Conservation (phyloP, 2,329 filamentous ascomycete species). For the Verticillium alfalfae region DNA sequence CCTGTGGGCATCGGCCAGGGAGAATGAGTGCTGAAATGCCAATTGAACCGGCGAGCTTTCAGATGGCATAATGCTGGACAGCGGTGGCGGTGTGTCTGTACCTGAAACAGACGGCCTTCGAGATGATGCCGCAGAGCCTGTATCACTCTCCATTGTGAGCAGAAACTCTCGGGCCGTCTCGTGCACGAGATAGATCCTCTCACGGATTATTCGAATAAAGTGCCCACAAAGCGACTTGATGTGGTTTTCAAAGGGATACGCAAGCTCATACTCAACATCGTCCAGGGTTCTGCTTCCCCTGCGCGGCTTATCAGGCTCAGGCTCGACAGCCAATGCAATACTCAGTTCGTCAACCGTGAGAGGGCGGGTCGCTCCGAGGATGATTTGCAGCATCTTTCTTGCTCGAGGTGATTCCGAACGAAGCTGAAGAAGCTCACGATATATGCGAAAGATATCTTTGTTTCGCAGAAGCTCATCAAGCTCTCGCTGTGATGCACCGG, state of each 20-base stretch:
- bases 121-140: neutral
- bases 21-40: neutral
- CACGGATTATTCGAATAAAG: conserved; percentile 11
- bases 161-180: conserved; percentile 16
- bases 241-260: conserved; percentile 10
- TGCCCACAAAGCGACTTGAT: conserved; percentile 12
- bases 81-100: neutral
- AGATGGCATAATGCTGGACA: neutral
- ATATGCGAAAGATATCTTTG: conserved; percentile 10
- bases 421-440: conserved; percentile 9
- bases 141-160: neutral
- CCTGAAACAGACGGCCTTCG: too few relatives aligned
- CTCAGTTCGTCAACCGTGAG: conserved; percentile 12
- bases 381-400: conserved; percentile 10
- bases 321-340: conserved; percentile 10
- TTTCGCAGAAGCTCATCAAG: conserved; percentile 9
- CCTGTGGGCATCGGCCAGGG: neutral
- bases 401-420: conserved; percentile 4
- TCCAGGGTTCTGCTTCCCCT: conserved; percentile 4
- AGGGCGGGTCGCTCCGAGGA: conserved; percentile 9
- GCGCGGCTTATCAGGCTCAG: neutral
- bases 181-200: conserved; percentile 15
- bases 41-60: too few relatives aligned
- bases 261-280: conserved; percentile 10
- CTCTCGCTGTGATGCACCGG: conserved; percentile 8